These are phyloP conservation scores for Podaxis pistillaris DNA, from an alignment of 768 basidiomycete genomes.

Conservation along the genomic window DNA sequence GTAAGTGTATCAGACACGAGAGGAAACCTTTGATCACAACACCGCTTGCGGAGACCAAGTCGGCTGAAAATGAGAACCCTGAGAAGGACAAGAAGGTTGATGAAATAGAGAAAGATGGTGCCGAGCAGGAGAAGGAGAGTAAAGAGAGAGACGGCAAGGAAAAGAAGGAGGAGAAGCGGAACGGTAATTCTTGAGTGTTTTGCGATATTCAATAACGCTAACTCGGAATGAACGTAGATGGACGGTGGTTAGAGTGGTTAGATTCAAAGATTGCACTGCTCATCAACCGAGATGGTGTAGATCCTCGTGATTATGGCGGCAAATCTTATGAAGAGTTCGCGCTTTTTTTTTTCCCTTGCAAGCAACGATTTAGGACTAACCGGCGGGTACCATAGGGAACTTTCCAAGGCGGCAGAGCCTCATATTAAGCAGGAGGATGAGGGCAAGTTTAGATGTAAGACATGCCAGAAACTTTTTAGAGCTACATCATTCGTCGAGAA, in stretches of 20 bases:
- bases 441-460: constrained; percentile 95
- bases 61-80: constrained; percentile 52
- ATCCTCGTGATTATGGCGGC: constrained; percentile 86
- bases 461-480: constrained; percentile 96
- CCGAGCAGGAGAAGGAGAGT: constrained; percentile 31
- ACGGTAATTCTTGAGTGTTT: constrained; percentile 22
- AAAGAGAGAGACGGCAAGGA: constrained; percentile 33
- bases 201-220: constrained; percentile 10
- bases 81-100: constrained; percentile 44
- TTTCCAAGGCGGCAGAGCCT: constrained; percentile 74
- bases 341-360: neutral
- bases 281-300: constrained; percentile 74
- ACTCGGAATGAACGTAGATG: constrained; percentile 47
- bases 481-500: constrained; percentile 97
- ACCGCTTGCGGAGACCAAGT: constrained; percentile 55
- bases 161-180: constrained; percentile 29
- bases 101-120: constrained; percentile 36
- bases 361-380: constrained; percentile 7
- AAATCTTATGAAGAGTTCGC: constrained; percentile 85
- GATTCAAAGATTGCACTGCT: constrained; percentile 84
- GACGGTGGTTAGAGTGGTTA: constrained; percentile 87
- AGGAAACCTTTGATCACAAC: constrained; percentile 71
- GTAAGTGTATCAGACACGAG: constrained; percentile 91
- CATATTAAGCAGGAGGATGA: constrained; percentile 95
- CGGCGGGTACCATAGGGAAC: constrained; percentile 53